Percentiles rank a stretch among this genome's conserved stretches.
Conservation (phyloP, 108 stramenopile genomes). For the Discostella pseudostelligera region DNA sequence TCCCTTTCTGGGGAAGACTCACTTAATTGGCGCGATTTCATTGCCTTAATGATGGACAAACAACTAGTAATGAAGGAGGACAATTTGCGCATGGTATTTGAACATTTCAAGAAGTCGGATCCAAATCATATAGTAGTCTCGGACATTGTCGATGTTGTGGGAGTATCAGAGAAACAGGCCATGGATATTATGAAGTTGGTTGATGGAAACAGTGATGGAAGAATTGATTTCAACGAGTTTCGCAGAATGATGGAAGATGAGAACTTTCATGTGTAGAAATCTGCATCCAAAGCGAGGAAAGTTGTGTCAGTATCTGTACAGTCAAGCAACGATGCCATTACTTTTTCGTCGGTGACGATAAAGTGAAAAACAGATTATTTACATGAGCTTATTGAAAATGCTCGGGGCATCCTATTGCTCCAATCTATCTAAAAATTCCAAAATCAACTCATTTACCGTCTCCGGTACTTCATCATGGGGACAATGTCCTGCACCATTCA, state of each 20-base stretch:
- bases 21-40: conserved; percentile 85
- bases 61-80: conserved; percentile 75
- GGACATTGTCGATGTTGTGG: conserved; percentile 80
- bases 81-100: conserved; percentile 81
- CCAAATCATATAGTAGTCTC: conserved; percentile 63
- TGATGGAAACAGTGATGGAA: conserved; percentile 81
- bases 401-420: background rate
- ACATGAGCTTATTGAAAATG: background rate
- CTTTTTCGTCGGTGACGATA: background rate
- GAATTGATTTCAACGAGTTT: conserved; percentile 85
- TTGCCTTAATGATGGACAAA: conserved; percentile 83
- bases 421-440: conserved; percentile 75
- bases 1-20: conserved; percentile 67
- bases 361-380: too few relatives aligned
- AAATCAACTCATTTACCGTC: conserved; percentile 79
- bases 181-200: conserved; percentile 78
- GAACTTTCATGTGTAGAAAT: background rate
- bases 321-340: background rate
- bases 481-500: conserved; percentile 92
- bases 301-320: background rate
- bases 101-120: conserved; percentile 75
- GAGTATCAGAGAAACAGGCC: conserved; percentile 72
- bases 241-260: conserved; percentile 46
- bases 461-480: conserved; percentile 95
- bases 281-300: too few relatives aligned